These are phyloP conservation scores for Chalaropsis ovoidea DNA, from an alignment of 2,329 filamentous ascomycete species.

Conservation along the genomic window DNA sequence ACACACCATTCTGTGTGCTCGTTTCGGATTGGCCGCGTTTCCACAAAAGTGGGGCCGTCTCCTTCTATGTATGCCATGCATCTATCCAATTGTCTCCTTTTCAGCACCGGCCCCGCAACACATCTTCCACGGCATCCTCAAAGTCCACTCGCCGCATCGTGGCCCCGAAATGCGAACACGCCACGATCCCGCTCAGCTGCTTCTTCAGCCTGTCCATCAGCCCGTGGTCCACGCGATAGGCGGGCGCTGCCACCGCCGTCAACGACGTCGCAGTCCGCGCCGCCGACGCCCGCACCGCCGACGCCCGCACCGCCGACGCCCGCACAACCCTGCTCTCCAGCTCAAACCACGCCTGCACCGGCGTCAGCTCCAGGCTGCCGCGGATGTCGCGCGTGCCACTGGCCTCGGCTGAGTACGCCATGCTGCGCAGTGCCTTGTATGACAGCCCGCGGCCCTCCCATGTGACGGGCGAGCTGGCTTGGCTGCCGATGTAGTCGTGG, in stretches of 20 bases:
- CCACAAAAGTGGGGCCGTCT: neutral
- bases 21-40: neutral
- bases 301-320: constrained; percentile 4
- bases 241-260: neutral
- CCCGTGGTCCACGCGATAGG: neutral
- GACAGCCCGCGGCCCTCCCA: constrained; percentile 23
- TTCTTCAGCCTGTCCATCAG: constrained; percentile 21
- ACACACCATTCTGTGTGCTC: neutral
- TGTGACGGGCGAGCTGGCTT: constrained; percentile 11
- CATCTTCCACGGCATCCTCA: constrained; percentile 22
- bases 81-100: neutral
- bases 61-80: neutral
- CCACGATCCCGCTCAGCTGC: constrained; percentile 7
- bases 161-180: constrained; percentile 20
- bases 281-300: constrained; percentile 2
- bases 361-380: constrained; percentile 21
- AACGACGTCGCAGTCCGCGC: neutral
- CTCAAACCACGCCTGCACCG: constrained; percentile 25
- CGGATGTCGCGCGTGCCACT: neutral
- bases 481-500: constrained; percentile 8
- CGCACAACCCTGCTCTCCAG: constrained; percentile 17
- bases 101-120: constrained; percentile 1
- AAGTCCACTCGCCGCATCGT: constrained; percentile 18
- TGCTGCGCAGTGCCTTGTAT: constrained; percentile 19
- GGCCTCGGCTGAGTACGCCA: constrained; percentile 12